phyloP scores from a whole-genome alignment of 148 eudicot species.

The Spergularia bocconei region DNA sequence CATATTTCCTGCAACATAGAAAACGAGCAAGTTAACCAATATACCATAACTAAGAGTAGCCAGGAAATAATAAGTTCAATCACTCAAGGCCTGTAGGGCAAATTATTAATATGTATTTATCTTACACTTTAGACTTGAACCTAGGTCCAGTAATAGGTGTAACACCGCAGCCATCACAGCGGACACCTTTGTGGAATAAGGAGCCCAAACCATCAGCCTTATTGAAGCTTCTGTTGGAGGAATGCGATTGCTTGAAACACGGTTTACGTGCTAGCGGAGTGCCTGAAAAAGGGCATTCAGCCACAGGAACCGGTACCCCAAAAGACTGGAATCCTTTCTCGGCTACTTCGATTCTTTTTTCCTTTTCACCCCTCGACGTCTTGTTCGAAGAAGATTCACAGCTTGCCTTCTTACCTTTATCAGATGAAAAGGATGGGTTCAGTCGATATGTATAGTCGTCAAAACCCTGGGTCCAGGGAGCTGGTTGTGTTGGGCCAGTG shows the following conservation, averaged over 20 bases:
- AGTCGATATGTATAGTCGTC: not conserved
- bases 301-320: constrained; percentile 8
- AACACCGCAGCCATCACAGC: constrained; percentile 88
- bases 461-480: not conserved
- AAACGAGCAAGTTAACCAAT: constrained; percentile 8
- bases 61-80: not conserved
- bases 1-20: constrained; percentile 49
- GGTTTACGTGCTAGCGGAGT: not conserved
- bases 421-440: not conserved
- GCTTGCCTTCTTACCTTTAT: constrained; percentile 7
- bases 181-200: constrained; percentile 69
- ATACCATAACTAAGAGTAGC: not conserved
- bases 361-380: constrained; percentile 15
- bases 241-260: not conserved
- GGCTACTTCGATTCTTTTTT: constrained; percentile 1
- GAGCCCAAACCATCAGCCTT: constrained; percentile 28
- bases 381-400: constrained; percentile 11
- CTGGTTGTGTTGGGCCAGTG: constrained; percentile 5
- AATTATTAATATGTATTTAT: not conserved
- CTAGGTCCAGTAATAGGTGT: constrained; percentile 83
- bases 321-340: not conserved
- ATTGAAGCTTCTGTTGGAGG: constrained; percentile 10
- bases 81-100: not conserved
- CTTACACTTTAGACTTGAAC: constrained; percentile 90
- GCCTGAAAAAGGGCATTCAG: constrained; percentile 42